Conservation (phyloP, 768 basidiomycete species). For the Lepiota venenata region DNA sequence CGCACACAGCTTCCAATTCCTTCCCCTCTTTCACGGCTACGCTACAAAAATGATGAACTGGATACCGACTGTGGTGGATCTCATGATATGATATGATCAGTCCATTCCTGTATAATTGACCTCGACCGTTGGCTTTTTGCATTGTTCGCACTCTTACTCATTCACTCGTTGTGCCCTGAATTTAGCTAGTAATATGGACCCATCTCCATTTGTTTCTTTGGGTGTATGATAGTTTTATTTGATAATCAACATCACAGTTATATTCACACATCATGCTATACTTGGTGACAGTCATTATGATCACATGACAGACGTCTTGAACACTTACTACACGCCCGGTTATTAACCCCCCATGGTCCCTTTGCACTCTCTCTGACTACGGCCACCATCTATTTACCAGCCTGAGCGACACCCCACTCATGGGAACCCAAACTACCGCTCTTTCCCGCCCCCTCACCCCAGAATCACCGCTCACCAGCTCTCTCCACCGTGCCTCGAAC, state of each 20-base stretch:
- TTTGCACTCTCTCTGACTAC: neutral
- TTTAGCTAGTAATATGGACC: conserved; percentile 5
- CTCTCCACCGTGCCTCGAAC: conserved; percentile 47
- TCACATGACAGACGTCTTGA: conserved; percentile 8
- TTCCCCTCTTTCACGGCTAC: conserved; percentile 49
- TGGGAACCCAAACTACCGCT: conserved; percentile 15
- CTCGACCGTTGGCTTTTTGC: neutral
- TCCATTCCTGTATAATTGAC: neutral
- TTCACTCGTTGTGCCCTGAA: conserved; percentile 4
- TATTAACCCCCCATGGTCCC: neutral
- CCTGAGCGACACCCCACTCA: conserved; percentile 9
- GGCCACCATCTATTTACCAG: neutral
- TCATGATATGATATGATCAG: conserved; percentile 26
- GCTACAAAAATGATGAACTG: conserved; percentile 69
- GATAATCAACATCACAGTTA: conserved; percentile 5
- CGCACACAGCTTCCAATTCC: conserved; percentile 68
- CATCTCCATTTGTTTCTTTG: conserved; percentile 2
- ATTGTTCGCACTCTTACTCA: neutral
- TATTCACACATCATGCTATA: neutral
- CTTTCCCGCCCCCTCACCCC: conserved; percentile 40
- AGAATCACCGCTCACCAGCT: conserved; percentile 47
- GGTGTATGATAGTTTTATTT: conserved; percentile 9
- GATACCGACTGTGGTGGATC: conserved; percentile 52
- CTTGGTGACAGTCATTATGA: conserved; percentile 3
- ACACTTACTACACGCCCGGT: neutral